These are phyloP conservation scores for Syncephalastrum monosporum DNA, from an alignment of 371 early-diverging fungal species.

Conservation along the genomic window DNA sequence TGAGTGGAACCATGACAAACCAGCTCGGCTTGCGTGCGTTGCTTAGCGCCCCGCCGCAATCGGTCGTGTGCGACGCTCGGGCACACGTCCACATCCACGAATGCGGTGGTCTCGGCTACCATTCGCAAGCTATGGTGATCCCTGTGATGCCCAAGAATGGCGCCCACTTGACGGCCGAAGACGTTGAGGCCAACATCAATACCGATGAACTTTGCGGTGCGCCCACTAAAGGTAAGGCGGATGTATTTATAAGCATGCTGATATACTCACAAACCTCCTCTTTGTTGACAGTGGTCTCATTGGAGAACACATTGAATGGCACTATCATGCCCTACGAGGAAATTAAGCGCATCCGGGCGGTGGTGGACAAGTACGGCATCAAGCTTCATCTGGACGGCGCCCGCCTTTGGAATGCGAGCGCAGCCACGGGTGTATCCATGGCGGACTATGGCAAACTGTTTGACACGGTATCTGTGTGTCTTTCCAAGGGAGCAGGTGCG, in stretches of 20 bases:
- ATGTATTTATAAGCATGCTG: too few relatives aligned
- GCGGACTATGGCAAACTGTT: constrained; percentile 68
- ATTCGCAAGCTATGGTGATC: constrained; percentile 70
- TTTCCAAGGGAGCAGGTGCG: constrained; percentile 88
- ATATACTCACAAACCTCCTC: background rate
- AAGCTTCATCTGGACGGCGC: constrained; percentile 89
- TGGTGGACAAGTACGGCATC: constrained; percentile 54
- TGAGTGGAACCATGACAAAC: constrained; percentile 37
- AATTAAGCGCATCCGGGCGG: constrained; percentile 58
- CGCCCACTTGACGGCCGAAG: constrained; percentile 67
- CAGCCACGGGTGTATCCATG: constrained; percentile 65
- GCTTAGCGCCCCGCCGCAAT: constrained; percentile 75
- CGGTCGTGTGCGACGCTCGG: constrained; percentile 74
- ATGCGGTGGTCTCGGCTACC: constrained; percentile 69
- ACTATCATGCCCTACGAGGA: constrained; percentile 77
- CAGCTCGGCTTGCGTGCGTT: constrained; percentile 22
- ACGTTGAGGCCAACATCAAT: constrained; percentile 48
- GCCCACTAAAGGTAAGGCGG: constrained; percentile 56
- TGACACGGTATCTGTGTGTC: constrained; percentile 84
- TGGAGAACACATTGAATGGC: constrained; percentile 91
- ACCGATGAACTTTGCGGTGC: constrained; percentile 49
- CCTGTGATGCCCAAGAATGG: constrained; percentile 63
- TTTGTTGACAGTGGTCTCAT: constrained; percentile 52
- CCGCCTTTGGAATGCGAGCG: constrained; percentile 88
- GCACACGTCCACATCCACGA: constrained; percentile 83